A percentile compares a stretch with the other conserved stretches of the same genome.
These are phyloP conservation scores for Phytophthora brassicae DNA, from an alignment of 352 stramenopile genomes.

Conservation along the genomic window DNA sequence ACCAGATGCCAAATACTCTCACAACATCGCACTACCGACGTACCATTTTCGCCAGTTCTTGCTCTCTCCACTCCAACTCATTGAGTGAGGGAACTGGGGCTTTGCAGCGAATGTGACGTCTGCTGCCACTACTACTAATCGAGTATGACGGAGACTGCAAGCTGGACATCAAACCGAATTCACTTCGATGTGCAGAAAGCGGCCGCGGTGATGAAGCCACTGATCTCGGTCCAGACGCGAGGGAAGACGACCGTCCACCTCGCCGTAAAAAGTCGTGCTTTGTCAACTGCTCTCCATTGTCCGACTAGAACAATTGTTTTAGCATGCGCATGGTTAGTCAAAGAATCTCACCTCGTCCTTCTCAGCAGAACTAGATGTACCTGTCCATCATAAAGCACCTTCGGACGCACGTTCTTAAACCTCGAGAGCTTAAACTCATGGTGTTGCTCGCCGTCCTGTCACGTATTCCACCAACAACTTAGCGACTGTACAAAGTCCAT, in stretches of 20 bases:
- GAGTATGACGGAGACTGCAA: conserved; percentile 18
- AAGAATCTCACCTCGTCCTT: not conserved
- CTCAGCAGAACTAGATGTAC: conserved; percentile 2
- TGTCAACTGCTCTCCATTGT: conserved; percentile 14
- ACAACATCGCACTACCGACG: not conserved
- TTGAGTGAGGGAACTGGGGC: conserved; percentile 50
- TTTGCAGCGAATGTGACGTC: conserved; percentile 32
- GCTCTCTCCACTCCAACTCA: conserved; percentile 49
- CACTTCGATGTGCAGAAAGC: conserved; percentile 16
- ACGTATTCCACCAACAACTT: conserved; percentile 6
- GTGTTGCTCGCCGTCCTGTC: conserved; percentile 36
- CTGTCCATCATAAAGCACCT: conserved; percentile 47
- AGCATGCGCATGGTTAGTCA: conserved; percentile 7
- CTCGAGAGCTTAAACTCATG: conserved; percentile 68
- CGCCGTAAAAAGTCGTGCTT: conserved; percentile 42
- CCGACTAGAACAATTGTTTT: conserved; percentile 1
- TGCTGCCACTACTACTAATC: conserved; percentile 15
- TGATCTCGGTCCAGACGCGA: conserved; percentile 9
- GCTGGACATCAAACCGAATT: conserved; percentile 11
- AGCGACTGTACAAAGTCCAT: not conserved
- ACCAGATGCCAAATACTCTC: not conserved
- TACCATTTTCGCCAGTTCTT: conserved; percentile 40
- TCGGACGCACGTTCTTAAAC: conserved; percentile 60
- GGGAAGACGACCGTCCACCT: conserved; percentile 14
- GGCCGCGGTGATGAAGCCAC: conserved; percentile 12